Evolutionary conservation across 768 basidiomycete genomes (phyloP).

Genomic region (Rhodosporidiobolus sp.): DNA sequence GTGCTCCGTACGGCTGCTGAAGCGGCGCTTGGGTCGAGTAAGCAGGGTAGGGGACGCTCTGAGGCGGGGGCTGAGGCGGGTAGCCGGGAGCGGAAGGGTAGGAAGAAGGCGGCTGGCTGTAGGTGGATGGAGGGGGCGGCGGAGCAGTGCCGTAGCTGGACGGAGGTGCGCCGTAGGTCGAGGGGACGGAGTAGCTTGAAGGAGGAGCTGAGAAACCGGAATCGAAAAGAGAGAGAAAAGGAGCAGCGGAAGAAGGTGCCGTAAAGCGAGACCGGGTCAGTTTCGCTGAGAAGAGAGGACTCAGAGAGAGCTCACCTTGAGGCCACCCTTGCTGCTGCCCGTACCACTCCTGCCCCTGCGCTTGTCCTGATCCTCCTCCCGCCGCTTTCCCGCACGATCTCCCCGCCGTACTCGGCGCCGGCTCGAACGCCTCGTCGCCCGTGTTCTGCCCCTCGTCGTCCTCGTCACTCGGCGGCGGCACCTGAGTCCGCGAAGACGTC

Average conservation of each 20-base stretch:
- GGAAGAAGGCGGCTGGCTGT: background rate
- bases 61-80: background rate
- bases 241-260: background rate
- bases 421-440: background rate
- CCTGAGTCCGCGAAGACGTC: background rate
- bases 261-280: background rate
- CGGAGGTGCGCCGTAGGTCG: background rate
- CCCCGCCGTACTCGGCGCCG: background rate
- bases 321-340: background rate
- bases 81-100: background rate
- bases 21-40: too few species aligned
- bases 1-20: too few species aligned
- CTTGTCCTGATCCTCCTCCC: background rate
- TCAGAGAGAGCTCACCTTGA: background rate
- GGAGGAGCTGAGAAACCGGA: background rate
- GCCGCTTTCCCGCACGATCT: background rate
- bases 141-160: background rate
- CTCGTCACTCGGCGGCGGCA: background rate
- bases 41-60: too few species aligned
- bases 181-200: background rate
- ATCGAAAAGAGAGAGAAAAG: rapidly evolving
- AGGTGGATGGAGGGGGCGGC: too few species aligned
- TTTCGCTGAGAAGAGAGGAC: too few species aligned
- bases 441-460: background rate
- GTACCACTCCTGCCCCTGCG: background rate